phyloP scores from a whole-genome alignment of 192 early-diverging fungal species.

The Coemansia javaensis region DNA sequence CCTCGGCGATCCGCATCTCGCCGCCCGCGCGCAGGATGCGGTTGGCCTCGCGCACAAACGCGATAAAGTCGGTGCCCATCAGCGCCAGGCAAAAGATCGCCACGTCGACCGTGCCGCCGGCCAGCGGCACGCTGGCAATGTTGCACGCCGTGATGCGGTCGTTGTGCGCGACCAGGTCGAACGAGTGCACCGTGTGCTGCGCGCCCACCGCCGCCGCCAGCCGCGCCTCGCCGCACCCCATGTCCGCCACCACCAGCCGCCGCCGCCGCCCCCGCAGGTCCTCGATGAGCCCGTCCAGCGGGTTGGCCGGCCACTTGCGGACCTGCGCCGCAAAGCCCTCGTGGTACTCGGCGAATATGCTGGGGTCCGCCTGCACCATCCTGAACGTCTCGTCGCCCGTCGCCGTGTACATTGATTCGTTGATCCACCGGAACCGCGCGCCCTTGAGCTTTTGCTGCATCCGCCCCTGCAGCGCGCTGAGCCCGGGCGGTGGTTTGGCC shows the following conservation, averaged over 20 bases:
- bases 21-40: slow-evolving; percentile 75
- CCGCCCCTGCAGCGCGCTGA: slow-evolving; percentile 45
- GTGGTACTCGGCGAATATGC: slow-evolving; percentile 95
- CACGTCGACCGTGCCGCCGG: slow-evolving; percentile 65
- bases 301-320: slow-evolving; percentile 89
- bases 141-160: slow-evolving; percentile 83
- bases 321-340: slow-evolving; percentile 89
- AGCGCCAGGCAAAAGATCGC: slow-evolving; percentile 88
- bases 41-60: slow-evolving; percentile 85
- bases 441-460: slow-evolving; percentile 75
- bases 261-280: slow-evolving; percentile 49
- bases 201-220: slow-evolving; percentile 65
- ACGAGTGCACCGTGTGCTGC: slow-evolving; percentile 70
- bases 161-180: slow-evolving; percentile 82
- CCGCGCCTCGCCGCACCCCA: slow-evolving; percentile 95
- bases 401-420: slow-evolving; percentile 92
- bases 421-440: slow-evolving; percentile 83
- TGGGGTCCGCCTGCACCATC: slow-evolving; percentile 77
- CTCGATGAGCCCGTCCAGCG: slow-evolving; percentile 78
- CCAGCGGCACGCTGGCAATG: slow-evolving; percentile 83
- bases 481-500: neutral
- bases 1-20: slow-evolving; percentile 91
- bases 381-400: slow-evolving; percentile 66
- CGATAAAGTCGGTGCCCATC: slow-evolving; percentile 95
- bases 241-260: slow-evolving; percentile 67